Conservation (phyloP, 176 grass and related monocot genomes). For the bread wheat (Triticum aestivum) region IWGSC_CS_RefSeq_v2.1 NC_057809.1:605868993-605869492, state of each 20-base stretch:
- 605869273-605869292: too few relatives aligned
- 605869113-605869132: neutral
- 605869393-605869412: neutral
- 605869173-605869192: conserved; percentile 19
- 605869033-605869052: conserved; percentile 23
- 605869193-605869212: conserved; percentile 1
- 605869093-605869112: neutral
- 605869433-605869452: too few relatives aligned
- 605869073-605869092: neutral
- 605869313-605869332: too few relatives aligned
- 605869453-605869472: neutral
- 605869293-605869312: neutral
- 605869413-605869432: too few relatives aligned
- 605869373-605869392: neutral
- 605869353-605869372: neutral
- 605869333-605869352: neutral
- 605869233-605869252: neutral
- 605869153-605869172: conserved; percentile 32
- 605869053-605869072: neutral
- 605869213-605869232: conserved; percentile 4
- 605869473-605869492: neutral
- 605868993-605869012: conserved; percentile 24
- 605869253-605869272: neutral
- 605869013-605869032: conserved; percentile 12
- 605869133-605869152: neutral